phyloP scores from a whole-genome alignment of 768 basidiomycete genomes.

The Hygrocybe coccinea region DNA sequence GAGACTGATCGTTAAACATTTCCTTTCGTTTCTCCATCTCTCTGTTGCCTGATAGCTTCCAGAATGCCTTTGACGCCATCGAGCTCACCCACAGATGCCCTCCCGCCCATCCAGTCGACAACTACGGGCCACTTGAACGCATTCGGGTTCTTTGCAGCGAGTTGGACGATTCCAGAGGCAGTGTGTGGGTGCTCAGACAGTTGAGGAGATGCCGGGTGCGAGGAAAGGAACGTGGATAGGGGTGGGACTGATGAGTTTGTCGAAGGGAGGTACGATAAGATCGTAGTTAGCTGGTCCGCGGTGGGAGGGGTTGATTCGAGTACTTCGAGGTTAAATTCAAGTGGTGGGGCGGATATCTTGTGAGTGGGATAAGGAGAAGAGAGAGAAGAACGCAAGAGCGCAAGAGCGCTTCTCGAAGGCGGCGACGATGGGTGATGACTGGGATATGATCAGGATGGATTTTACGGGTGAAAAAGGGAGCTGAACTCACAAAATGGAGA shows the following conservation, averaged over 20 bases:
- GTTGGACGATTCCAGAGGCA: slow-evolving; percentile 41
- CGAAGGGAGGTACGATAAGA: slow-evolving; percentile 55
- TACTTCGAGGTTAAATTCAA: slow-evolving; percentile 68
- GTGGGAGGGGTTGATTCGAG: slow-evolving; percentile 64
- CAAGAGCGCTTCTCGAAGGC: slow-evolving; percentile 57
- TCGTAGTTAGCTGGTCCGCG: slow-evolving; percentile 61
- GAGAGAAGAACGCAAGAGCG: slow-evolving; percentile 53
- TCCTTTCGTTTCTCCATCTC: slow-evolving; percentile 58
- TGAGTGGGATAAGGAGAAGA: slow-evolving; percentile 58
- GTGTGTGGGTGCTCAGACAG: slow-evolving; percentile 37
- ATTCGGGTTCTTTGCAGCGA: slow-evolving; percentile 52
- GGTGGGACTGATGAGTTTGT: slow-evolving; percentile 26
- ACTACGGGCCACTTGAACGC: slow-evolving; percentile 77
- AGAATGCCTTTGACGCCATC: slow-evolving; percentile 66
- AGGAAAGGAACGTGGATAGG: slow-evolving; percentile 50
- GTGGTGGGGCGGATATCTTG: slow-evolving; percentile 43
- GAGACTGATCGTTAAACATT: too few relatives aligned
- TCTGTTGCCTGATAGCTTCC: slow-evolving; percentile 56
- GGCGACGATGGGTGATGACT: slow-evolving; percentile 68
- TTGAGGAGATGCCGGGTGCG: slow-evolving; percentile 49
- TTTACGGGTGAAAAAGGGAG: background rate
- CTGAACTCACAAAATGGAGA: slow-evolving; percentile 13
- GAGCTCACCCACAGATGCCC: slow-evolving; percentile 59
- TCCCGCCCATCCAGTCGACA: slow-evolving; percentile 69
- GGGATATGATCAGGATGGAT: background rate